Conservation (phyloP, 129 eudicot species). For the Flaveria robusta region DNA sequence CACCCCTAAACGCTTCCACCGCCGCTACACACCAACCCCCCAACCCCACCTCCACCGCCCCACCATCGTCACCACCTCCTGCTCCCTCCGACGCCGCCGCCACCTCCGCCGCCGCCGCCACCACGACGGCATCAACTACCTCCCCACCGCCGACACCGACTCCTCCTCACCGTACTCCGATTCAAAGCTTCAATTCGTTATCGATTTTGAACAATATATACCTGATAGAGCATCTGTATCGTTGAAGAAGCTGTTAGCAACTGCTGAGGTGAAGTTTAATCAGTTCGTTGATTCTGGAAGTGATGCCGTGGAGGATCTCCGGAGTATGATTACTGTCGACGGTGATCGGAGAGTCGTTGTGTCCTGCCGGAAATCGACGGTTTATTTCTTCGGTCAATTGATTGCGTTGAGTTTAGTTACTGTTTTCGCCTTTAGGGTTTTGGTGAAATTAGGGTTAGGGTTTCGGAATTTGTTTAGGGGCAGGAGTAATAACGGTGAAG, state of each 20-base stretch:
- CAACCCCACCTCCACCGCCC: conserved; percentile 27
- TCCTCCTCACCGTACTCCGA: conserved; percentile 34
- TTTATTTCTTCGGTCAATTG: conserved; percentile 44
- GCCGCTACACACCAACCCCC: conserved; percentile 6
- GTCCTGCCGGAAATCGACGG: conserved; percentile 65
- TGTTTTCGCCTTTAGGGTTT: conserved; percentile 48
- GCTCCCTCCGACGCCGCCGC: conserved; percentile 60
- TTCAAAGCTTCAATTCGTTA: conserved; percentile 52
- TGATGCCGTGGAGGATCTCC: conserved; percentile 60
- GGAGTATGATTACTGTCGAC: conserved; percentile 48
- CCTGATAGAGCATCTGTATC: conserved; percentile 33
- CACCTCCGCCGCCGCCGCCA: conserved; percentile 43
- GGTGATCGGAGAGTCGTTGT: conserved; percentile 38
- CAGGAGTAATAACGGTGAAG: conserved; percentile 17
- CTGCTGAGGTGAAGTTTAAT: conserved; percentile 36
- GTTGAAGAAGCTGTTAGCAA: conserved; percentile 29
- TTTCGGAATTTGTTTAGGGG: conserved; percentile 34
- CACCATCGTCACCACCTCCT: conserved; percentile 25
- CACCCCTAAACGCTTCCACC: conserved; percentile 15
- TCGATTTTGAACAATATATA: conserved; percentile 46
- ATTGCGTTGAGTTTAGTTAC: conserved; percentile 39
- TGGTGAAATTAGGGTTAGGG: conserved; percentile 48
- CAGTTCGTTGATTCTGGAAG: conserved; percentile 47
- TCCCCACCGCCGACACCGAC: conserved; percentile 24
- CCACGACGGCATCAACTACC: conserved; percentile 28